Evolutionary conservation across 2,329 filamentous ascomycete species (phyloP).

Genomic region (Aulographum hederae): DNA sequence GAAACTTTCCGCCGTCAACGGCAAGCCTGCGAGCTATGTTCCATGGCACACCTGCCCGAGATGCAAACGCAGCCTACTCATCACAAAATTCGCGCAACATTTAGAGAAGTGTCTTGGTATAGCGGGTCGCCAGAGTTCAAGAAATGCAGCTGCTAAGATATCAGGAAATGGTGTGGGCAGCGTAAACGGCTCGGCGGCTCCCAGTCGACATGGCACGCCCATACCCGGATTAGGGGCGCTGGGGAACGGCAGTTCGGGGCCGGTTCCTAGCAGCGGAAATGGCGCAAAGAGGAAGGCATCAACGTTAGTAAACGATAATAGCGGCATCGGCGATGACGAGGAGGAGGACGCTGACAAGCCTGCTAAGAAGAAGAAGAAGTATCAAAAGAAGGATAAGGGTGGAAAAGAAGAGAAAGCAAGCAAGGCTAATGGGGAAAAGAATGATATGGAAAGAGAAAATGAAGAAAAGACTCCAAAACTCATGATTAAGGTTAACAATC

Average conservation of each 20-base stretch:
- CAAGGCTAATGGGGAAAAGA: no score
- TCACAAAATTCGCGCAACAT: slow-evolving; percentile 42
- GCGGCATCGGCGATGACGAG: slow-evolving; percentile 19
- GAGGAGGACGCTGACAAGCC: slow-evolving; percentile 13
- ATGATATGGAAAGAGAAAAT: no score
- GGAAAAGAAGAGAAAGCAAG: neutral
- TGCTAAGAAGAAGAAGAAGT: neutral
- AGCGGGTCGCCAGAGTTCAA: slow-evolving; percentile 30
- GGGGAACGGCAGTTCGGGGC: slow-evolving; percentile 14
- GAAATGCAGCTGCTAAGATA: slow-evolving; percentile 30
- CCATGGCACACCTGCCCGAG: slow-evolving; percentile 39
- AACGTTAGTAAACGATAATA: slow-evolving; percentile 33
- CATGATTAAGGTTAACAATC: no score
- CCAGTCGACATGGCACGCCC: slow-evolving; percentile 24
- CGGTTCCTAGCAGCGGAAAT: slow-evolving; percentile 19
- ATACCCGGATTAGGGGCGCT: slow-evolving; percentile 17
- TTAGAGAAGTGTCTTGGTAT: slow-evolving; percentile 42
- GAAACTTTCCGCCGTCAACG: slow-evolving; percentile 6
- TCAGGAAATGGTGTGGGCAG: slow-evolving; percentile 15
- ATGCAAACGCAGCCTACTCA: slow-evolving; percentile 42
- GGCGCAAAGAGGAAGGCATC: slow-evolving; percentile 15
- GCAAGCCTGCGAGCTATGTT: slow-evolving; percentile 26
- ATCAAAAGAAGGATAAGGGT: neutral
- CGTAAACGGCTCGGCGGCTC: slow-evolving; percentile 21
- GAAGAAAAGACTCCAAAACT: no score